Base-by-base conservation (phyloP, 331 rosid species). In the Arachis monticola region DNA sequence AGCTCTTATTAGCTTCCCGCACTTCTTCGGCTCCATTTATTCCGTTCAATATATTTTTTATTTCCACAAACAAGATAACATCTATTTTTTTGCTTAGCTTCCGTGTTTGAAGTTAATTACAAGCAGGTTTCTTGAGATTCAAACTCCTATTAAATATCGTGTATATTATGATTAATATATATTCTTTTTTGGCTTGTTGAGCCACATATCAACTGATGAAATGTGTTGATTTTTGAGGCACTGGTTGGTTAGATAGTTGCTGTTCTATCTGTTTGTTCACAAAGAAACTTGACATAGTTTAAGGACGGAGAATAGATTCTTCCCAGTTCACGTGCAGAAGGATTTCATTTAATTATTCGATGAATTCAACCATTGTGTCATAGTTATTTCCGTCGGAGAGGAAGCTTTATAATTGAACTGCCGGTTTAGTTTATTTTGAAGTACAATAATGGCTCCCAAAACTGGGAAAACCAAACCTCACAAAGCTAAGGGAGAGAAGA, bases 361-460 rank as follows among this genome's bases (percentile, higher is more conserved):
- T 81, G 76, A 64, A 64, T 70, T 80, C 84, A 75, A 77, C 38
- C 59, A 14, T 42, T 2, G 32, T 70, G 42, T 44, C 75, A 47
- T 80, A 74, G 86, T 44, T 72, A 64, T 82, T 74, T 77, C 82
- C 82, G 87, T 80, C 83, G 27, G 55, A 62, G 9, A 30, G 55
- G 73, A 17, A 66, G 31, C 51, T 27, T 4, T 22, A 8, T 10
- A 6, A 14, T 42, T 35, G 63, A 69, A 70, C 22, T 60, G 59
- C n/a, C 70, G 41, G 31, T 35, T 68, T 11, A 76, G 63, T 60
- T 6, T 17, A 17, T 48, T 69, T 60, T 73, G 70, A 75, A 46
- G 61, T 27, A 67, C 76, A 88, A 93, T 93, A 88, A 93, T 93
- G 98, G 98, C 98, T 82, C 98, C 98, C 1, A 94, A 91, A 63